Evolutionary conservation across 352 stramenopile genomes (phyloP).

Genomic region (Pythium phragmitis): DNA sequence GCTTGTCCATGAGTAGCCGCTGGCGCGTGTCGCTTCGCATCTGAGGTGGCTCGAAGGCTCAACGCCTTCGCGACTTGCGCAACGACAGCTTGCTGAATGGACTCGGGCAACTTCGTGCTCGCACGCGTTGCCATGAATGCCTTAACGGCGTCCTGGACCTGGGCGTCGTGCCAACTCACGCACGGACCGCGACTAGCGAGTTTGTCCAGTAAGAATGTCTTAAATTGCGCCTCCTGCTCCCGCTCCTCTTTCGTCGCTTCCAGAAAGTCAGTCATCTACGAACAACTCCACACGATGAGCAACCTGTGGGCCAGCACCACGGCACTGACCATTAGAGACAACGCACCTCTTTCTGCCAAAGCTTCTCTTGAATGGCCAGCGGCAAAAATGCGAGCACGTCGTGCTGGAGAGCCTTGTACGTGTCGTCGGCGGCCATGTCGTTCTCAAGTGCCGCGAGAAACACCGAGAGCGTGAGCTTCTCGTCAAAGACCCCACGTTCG

Average conservation of each 20-base stretch:
- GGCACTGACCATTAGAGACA: background rate
- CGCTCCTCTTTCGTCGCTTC: conserved; percentile 24
- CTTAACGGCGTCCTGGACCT: conserved; percentile 16
- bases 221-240: conserved; percentile 11
- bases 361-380: conserved; percentile 31
- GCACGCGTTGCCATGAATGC: background rate
- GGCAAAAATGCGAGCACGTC: conserved; percentile 28
- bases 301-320: background rate
- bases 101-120: conserved; percentile 2
- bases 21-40: background rate
- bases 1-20: background rate
- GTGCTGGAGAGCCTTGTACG: conserved; percentile 10
- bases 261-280: conserved; percentile 22
- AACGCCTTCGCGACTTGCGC: conserved; percentile 19
- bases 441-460: conserved; percentile 58
- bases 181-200: conserved; percentile 14
- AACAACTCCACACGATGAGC: background rate
- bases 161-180: conserved; percentile 22
- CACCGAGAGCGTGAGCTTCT: conserved; percentile 48
- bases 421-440: background rate
- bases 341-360: conserved; percentile 32
- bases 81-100: conserved; percentile 22
- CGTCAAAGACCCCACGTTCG: conserved; percentile 36
- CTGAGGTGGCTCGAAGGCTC: conserved; percentile 3
- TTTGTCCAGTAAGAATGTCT: conserved; percentile 17